Evolutionary conservation across 805 yeast species (phyloP), one percentile per base, ranked within the genome.

Genomic region (Yarrowia divulgata): DNA sequence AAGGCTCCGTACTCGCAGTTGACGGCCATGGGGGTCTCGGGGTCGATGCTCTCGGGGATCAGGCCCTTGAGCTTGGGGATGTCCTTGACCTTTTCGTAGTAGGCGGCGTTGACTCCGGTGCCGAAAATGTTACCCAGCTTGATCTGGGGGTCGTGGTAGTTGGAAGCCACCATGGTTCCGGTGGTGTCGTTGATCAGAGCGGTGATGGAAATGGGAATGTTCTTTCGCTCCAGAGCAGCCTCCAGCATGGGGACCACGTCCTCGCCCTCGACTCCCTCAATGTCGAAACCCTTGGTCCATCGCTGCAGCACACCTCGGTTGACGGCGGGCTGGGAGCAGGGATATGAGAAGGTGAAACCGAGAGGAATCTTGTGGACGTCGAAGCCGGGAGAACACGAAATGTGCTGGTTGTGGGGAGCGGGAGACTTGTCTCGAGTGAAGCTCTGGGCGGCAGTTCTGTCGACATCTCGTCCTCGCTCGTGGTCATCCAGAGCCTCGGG

Each of bases 1-100:
- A 94, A 94, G 8, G 98, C 94, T 76, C 99, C 98, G 82, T 94
- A 94, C 83, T 94, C 99, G 84, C 98, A 93, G 85, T 94, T 94
- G 79, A 94, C 94, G 69, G 97, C 97, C 97, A 94, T 93, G 72
- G 89, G 88, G 52, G 90, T 84, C 63, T 85, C 85, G 8, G 77
- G 79, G 46, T 85, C 77, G 73, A 92, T 85, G 77, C 91, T 97
- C 52, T 79, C 81, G 39, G 87, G 84, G 68, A 89, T 79, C 74
- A 80, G 81, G 71, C 95, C 97, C 74, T 87, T 87, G 74, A 94
- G 84, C 83, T 94, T 94, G 72, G 93, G 94, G 74, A 94, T 87
- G 75, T 86, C 86, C 67, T 82, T 79, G 67, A 87, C 88, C 63
- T 80, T 80, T 75, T 94, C 98, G 81, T 88, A 93, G 83, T 93